Base-by-base conservation (phyloP, 257 asterid genomes). In the Voacanga thouarsii region DNA sequence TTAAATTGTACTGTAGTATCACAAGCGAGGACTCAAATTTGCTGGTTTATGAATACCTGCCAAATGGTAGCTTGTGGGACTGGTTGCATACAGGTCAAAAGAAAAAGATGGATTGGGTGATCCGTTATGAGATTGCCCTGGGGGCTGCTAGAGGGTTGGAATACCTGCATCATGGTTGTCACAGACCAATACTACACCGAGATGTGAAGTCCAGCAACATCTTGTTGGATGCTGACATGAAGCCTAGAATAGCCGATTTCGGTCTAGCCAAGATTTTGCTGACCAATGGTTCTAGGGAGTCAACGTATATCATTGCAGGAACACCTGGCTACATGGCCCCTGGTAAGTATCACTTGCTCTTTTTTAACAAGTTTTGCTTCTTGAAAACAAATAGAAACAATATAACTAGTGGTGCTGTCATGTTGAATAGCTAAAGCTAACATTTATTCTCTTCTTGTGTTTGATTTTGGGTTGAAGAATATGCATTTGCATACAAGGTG, bases 161-260 rank as follows among this genome's bases (percentile, higher is more conserved):
- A 44, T 87, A 87, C 69, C 85, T 84, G 75, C 88, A 87, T 66
- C 90, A 87, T 39, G 90, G 88, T 70, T 87, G 86, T 57, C 80
- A 83, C 19, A 79, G 84, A 49, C 84, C 84, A 5, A 82, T 87
- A 39, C 68, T 84, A 7, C 90, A 87, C 71, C 82, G 88, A 1
- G 90, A 87, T 67, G 90, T 87, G 37, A 87, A 87, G 49, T 87
- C 90, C 56, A 82, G 90, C 85, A 87, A 87, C 83, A 87, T 87
- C 70, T 73, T 87, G 53, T 72, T 87, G 81, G 90, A 87, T 67
- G 87, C 79, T 28, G 67, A 78, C 51, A 68, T 87, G 81, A 82
- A 83, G 79, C 88, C 90, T 30, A 84, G 79, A 78, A 80, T 87
- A 28, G 88, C 90, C 6, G 90, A 87, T 78, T 84, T 87, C n/a